These are phyloP conservation scores for Trichopus zeylanicus DNA, from an alignment of 116 monocot species.

Conservation along the genomic window DNA sequence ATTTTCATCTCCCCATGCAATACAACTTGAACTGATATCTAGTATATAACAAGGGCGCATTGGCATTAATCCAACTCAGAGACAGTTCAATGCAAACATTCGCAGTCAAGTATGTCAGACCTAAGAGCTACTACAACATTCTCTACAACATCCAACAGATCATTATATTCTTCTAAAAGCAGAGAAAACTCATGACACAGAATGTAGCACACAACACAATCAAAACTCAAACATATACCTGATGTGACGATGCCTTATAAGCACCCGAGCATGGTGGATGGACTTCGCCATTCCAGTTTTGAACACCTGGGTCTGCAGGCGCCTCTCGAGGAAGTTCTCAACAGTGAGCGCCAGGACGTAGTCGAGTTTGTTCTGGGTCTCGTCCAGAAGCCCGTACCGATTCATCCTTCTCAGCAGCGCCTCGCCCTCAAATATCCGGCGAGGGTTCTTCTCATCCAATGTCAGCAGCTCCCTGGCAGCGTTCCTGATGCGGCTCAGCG, in stretches of 20 bases:
- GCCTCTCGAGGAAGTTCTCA: slow-evolving; percentile 62
- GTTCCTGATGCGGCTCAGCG: slow-evolving; percentile 5
- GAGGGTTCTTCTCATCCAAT: slow-evolving; percentile 10
- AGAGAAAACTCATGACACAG: background rate
- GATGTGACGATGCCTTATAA: slow-evolving; percentile 64
- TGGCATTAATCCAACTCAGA: too few species aligned
- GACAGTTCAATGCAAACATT: too few species aligned
- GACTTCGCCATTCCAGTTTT: slow-evolving; percentile 72
- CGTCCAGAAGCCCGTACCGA: slow-evolving; percentile 28
- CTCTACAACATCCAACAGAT: too few species aligned
- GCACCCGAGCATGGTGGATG: slow-evolving; percentile 62
- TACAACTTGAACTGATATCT: too few species aligned
- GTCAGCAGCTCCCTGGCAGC: slow-evolving; percentile 7
- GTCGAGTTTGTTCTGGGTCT: slow-evolving; percentile 45
- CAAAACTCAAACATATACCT: slow-evolving; percentile 25
- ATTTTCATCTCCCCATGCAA: too few species aligned
- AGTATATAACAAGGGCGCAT: too few species aligned
- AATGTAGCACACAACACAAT: background rate
- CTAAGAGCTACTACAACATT: too few species aligned
- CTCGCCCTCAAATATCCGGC: slow-evolving; percentile 11
- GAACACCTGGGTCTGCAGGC: slow-evolving; percentile 61
- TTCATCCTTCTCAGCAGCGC: slow-evolving; percentile 3
- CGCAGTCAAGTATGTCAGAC: too few species aligned
- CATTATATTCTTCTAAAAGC: too few species aligned
- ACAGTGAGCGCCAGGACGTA: too few species aligned